Base-by-base conservation (phyloP, 176 grass and related monocot genomes). In the Cenchrus fungigraminus region DNA sequence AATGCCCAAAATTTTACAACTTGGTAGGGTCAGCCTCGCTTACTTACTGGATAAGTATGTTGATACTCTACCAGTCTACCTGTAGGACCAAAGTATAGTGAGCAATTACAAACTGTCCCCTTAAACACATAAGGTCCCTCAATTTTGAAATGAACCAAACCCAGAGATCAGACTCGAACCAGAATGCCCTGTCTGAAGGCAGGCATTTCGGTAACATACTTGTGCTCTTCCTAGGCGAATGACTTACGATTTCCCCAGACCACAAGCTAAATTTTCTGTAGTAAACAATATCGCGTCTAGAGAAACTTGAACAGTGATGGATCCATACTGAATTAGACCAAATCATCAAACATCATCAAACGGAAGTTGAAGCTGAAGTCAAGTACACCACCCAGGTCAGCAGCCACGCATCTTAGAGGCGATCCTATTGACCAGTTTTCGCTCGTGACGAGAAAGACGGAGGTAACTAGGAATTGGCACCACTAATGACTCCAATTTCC, bases 101-200 rank as follows among this genome's bases (percentile, higher is more conserved):
- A 76, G 16, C 50, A 51, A 11, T 66, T 66, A 45, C 17, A 76
- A 40, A 44, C 8, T 32, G 37, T 31, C 14, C 60, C 61, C 10
- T 16, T 6, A 67, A 54, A 43, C 0, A 1, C 49, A 45, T 11
- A 1, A 6, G 20, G 71, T 17, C 32, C 44, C 76, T 16, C 56
- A 55, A 44, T 22, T 77, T 84, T 45, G 49, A 67, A 76, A 81
- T n/a, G 19, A 15, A 43, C 19, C 12, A 63, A 65, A 44, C 37
- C 37, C 37, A 40, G 37, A 40, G 37, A 4, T 40, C 37, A 40
- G 37, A 40, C 37, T 4, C 37, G 37, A 40, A 40, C 37, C 37
- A 40, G 37, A 2, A 40, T 40, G 37, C 37, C 37, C 37, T 4
- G 37, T 40, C 37, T 4, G 37, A 40, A 40, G 2, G 37, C 37